These are phyloP conservation scores for Senna tora DNA, from an alignment of 306 rosid genomes.

Conservation along the genomic window DNA sequence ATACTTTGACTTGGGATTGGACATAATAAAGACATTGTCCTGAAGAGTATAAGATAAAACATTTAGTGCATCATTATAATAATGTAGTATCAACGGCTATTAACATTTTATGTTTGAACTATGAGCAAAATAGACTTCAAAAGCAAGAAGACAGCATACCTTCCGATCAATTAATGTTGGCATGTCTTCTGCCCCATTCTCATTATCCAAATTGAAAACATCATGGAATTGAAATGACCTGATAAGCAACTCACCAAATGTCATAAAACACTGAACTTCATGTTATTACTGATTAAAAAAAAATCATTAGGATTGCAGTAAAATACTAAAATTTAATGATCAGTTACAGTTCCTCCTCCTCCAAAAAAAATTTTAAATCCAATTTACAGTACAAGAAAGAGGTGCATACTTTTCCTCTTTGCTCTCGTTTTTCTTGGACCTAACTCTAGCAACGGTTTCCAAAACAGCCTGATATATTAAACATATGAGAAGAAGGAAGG, in stretches of 20 bases:
- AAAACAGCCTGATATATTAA: conserved; percentile 75
- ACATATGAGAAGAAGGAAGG: conserved; percentile 32
- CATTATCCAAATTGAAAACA: conserved; percentile 88
- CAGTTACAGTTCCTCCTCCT: conserved; percentile 24
- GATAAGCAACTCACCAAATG: conserved; percentile 43
- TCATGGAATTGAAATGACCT: conserved; percentile 92
- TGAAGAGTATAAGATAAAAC: conserved; percentile 36
- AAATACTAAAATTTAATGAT: conserved; percentile 29
- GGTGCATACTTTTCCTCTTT: conserved; percentile 88
- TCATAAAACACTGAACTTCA: conserved; percentile 14
- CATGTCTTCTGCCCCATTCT: conserved; percentile 88
- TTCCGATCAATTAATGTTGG: conserved; percentile 93
- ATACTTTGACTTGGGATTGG: conserved; percentile 89
- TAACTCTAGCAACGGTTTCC: conserved; percentile 99
- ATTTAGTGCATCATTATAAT: conserved; percentile 23
- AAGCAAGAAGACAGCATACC: conserved; percentile 47
- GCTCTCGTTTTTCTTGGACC: conserved; percentile 84
- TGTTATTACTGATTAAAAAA: conserved; percentile 15
- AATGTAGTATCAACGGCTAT: conserved; percentile 17
- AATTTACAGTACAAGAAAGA: conserved; percentile 43
- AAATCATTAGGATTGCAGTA: conserved; percentile 11
- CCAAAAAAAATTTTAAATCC: conserved; percentile 31
- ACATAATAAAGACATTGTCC: conserved; percentile 93
- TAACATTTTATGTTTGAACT: neutral
- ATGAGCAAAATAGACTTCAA: conserved; percentile 36